Percentiles rank a stretch among this genome's conserved stretches.
phyloP scores from a whole-genome alignment of 495 filamentous ascomycete species.

The Ascodesmis nigricans region DNA sequence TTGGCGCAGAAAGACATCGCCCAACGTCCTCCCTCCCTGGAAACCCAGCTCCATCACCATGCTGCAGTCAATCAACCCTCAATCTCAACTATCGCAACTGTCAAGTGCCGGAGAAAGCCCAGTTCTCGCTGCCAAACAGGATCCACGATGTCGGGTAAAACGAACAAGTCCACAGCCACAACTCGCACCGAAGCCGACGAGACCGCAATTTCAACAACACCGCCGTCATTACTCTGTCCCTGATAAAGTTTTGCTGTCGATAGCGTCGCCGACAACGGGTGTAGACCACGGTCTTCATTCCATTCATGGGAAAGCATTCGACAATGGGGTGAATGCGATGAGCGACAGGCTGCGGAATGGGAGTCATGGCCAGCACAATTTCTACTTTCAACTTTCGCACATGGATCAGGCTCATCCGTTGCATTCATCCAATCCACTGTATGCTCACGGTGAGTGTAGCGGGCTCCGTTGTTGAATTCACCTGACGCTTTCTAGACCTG shows the following conservation, averaged over 20 bases:
- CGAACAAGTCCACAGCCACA: conserved; percentile 10
- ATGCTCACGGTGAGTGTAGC: conserved; percentile 7
- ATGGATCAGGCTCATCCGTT: conserved; percentile 9
- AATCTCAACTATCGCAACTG: conserved; percentile 17
- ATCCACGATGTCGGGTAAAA: conserved; percentile 12
- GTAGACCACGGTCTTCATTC: conserved; percentile 10
- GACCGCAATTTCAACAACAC: conserved; percentile 11
- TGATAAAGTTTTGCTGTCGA: conserved; percentile 14
- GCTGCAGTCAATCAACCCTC: conserved; percentile 18
- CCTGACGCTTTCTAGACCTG: conserved; percentile 11
- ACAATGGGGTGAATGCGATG: conserved; percentile 6
- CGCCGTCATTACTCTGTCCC: conserved; percentile 17
- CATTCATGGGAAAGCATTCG: conserved; percentile 11
- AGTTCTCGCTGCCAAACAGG: conserved; percentile 18
- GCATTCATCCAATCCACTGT: conserved; percentile 11
- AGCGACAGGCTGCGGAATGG: background rate
- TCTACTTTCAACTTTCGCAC: conserved; percentile 9
- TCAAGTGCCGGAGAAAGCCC: conserved; percentile 15
- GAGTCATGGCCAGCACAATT: conserved; percentile 10
- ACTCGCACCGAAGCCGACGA: conserved; percentile 8
- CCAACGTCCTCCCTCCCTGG: conserved; percentile 3
- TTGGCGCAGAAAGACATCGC: conserved; percentile 10
- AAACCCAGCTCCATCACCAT: conserved; percentile 9
- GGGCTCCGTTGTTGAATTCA: conserved; percentile 2
- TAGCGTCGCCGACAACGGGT: conserved; percentile 17